Conservation (phyloP, 768 basidiomycete species). For the Naganishia onofrii region DNA sequence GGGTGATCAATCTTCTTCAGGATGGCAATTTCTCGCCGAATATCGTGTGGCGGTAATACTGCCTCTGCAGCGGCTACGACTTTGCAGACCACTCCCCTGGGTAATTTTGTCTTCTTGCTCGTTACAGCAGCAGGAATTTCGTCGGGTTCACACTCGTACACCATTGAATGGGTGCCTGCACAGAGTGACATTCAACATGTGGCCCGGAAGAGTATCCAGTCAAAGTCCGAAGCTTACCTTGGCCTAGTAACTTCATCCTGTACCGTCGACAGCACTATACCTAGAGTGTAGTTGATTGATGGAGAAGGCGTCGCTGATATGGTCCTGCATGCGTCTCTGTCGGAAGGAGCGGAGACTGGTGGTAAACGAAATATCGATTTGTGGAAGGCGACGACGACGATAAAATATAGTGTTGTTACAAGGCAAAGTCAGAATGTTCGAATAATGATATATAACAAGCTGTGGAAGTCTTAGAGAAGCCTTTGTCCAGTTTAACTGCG, state of each 20-base stretch:
- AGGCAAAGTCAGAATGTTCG: too few species aligned
- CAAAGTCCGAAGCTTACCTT: too few species aligned
- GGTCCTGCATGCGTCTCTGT: slow-evolving; percentile 7
- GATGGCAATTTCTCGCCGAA: slow-evolving; percentile 19
- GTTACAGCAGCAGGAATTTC: neutral
- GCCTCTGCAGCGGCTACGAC: slow-evolving; percentile 1
- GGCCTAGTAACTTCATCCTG: slow-evolving; percentile 22
- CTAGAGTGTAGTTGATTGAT: slow-evolving; percentile 15
- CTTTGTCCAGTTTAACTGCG: too few species aligned
- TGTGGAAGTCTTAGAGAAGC: neutral
- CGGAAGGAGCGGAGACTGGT: neutral
- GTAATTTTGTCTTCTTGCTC: neutral
- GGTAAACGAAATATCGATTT: neutral
- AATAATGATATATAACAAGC: neutral
- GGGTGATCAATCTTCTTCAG: slow-evolving; percentile 24
- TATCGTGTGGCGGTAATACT: slow-evolving; percentile 25
- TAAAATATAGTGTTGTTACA: too few species aligned
- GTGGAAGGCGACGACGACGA: neutral
- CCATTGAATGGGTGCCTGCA: slow-evolving; percentile 21
- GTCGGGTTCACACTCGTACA: slow-evolving; percentile 1
- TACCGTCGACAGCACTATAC: slow-evolving; percentile 10
- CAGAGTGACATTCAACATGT: too few species aligned
- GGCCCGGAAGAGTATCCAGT: too few species aligned
- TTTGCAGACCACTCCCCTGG: slow-evolving; percentile 17
- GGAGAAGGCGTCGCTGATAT: neutral